Base-by-base conservation (phyloP, 2,329 filamentous ascomycete genomes). In the Alternaria viburni region DNA sequence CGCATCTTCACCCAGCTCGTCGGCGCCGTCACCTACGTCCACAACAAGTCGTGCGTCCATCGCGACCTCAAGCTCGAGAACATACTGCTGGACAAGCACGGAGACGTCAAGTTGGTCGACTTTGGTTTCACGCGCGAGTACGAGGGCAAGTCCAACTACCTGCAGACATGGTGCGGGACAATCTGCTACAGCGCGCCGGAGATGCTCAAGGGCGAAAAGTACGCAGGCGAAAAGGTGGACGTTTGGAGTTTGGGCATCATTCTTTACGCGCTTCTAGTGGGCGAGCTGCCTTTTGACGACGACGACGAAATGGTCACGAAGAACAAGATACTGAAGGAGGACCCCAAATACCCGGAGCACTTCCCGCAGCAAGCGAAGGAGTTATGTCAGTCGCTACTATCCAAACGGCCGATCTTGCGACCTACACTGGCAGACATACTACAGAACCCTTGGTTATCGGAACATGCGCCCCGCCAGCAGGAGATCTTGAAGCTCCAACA, bases 101-200 rank as follows among this genome's bases (percentile, higher is more conserved):
- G 96, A 77, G 97, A 98, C 75, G 96, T 99, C 71, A 99, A 99
- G 82, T 83, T 99, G 64, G 95, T 96, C 70, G 96, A 99, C 79
- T 99, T 99, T 83, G 96, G 96, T 17, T 99, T 99, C 77, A 99
- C 96, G 11, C 87, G 96, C 69, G 96, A 99, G 81, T 99, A 99
- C 79, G 93, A 97, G 80, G 95, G 95, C 64, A 93, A 96, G 73
- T 88, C 93, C 28, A 98, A 94, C 79, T 95, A 98, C 75, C 83
- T 99, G 59, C 95, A 98, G 80, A 99, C 96, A 1, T 99, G 97
- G 81, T 99, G 96, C 79, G 96, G 96, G 6, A 99, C 96, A 0
- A 91, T 99, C 66, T 98, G 95, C 82, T 99, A 99, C 81, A 97
- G 93, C 58, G 96, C 96, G 3, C 96, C 96, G 3, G 96, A 99